Evolutionary conservation across 2,329 filamentous ascomycete species (phyloP).

Genomic region (Cordyceps farinosa): DNA sequence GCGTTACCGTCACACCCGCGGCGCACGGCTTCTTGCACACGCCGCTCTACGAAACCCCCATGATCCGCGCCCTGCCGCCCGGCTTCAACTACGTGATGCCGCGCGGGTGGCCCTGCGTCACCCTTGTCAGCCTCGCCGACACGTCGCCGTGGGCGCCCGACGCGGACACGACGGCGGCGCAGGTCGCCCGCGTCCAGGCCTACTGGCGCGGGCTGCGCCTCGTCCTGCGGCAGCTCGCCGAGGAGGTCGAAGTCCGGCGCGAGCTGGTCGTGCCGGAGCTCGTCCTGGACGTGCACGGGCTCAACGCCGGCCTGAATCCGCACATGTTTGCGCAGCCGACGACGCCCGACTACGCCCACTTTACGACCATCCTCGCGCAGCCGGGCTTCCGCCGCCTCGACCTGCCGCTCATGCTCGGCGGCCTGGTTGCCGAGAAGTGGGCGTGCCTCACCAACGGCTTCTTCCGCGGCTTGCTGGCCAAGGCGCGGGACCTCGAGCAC

Average conservation of each 20-base stretch:
- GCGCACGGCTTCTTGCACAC: constrained; percentile 34
- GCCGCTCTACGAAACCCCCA: constrained; percentile 31
- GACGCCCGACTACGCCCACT: constrained; percentile 25
- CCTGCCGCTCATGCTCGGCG: not conserved
- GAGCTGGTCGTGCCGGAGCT: constrained; percentile 31
- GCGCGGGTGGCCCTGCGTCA: not conserved
- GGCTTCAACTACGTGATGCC: constrained; percentile 5
- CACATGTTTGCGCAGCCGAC: constrained; percentile 27
- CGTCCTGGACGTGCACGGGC: constrained; percentile 29
- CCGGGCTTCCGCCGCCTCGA: constrained; percentile 3
- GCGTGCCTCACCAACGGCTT: not conserved
- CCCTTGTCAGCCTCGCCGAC: constrained; percentile 20
- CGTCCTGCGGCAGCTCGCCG: constrained; percentile 26
- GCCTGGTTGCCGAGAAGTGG: not conserved
- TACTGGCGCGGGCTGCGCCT: constrained; percentile 32
- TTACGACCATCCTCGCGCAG: constrained; percentile 18
- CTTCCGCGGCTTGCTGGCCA: constrained; percentile 22
- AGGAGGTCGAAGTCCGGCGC: constrained; percentile 18
- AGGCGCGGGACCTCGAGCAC: constrained; percentile 21
- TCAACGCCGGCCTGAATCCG: constrained; percentile 31
- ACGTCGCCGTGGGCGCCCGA: constrained; percentile 1
- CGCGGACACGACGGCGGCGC: not conserved
- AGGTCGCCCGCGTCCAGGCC: not conserved
- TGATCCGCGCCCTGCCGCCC: not conserved
- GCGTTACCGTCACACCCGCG: constrained; percentile 38